Evolutionary conservation across 1,139 yeast species (phyloP), one percentile per base, ranked within the genome.

Genomic region (Tardiomyces depauwii): DNA sequence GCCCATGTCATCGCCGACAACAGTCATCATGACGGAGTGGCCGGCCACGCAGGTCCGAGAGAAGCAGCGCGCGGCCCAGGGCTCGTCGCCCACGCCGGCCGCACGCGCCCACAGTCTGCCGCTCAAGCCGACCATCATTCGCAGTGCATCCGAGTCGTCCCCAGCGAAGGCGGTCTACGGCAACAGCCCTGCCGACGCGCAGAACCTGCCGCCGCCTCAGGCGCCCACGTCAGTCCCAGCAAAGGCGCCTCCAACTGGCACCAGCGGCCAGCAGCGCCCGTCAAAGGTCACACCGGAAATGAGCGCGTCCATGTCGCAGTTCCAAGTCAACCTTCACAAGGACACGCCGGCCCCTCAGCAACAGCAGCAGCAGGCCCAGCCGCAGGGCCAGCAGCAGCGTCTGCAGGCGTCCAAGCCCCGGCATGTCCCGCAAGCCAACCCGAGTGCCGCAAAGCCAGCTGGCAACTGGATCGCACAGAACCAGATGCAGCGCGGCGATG

Each of bases 81-180:
- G n/a, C 16, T 30, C 36, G 36, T 30, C 36, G n/a, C 36, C 36
- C 5, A 30, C 36, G 4, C 36, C 36, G 36, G 36, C 36, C 5
- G 16, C 36, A 5, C 36, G 36, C 16, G 16, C 36, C 16, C 36
- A 30, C 16, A 30, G 36, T 10, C n/a, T 30, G 11, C 36, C 36
- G n/a, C 36, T 30, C 4, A 30, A 30, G 36, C 16, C 36, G 3
- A 30, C 36, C 10, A 30, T 30, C n/a, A 30, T 30, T 11, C 36
- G 16, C 25, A 21, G 25, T 7, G 25, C 25, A 5, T 21, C 25
- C 25, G 60, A 56, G 40, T 50, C 54, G 18, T 51, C 58, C 36
- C 63, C 63, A 1, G 63, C 63, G 16, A 55, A 59, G 52, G 63
- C 63, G 2, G 49, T 58, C 32, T 60, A 55, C 42, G n/a, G 13